Evolutionary conservation across 257 asterid species (phyloP).

Genomic region (Thymus quinquecostatus): DNA sequence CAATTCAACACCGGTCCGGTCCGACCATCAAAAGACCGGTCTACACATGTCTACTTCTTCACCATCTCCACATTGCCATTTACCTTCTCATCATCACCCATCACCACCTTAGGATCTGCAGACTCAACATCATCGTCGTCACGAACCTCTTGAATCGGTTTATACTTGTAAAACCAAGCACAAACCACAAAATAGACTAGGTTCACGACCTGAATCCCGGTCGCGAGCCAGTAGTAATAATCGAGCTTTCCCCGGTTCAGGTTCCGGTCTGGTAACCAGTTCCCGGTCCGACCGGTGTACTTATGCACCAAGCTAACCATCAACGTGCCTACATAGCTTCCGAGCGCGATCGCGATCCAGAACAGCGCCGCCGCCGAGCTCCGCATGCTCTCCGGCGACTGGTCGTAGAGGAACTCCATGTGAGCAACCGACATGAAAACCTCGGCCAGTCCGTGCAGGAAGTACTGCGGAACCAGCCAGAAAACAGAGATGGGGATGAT

Average conservation of each 20-base stretch:
- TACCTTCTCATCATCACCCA: not conserved
- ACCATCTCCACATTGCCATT: constrained; percentile 26
- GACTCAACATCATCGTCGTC: constrained; percentile 51
- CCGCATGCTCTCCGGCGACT: constrained; percentile 86
- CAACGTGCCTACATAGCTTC: constrained; percentile 58
- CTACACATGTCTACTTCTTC: not conserved
- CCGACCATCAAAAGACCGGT: not conserved
- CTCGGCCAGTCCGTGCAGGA: constrained; percentile 69
- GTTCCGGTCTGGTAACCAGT: constrained; percentile 76
- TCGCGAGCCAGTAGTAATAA: constrained; percentile 65
- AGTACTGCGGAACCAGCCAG: constrained; percentile 75
- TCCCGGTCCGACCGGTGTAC: constrained; percentile 46
- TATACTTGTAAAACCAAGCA: constrained; percentile 58
- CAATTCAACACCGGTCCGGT: no score
- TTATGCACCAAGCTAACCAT: constrained; percentile 59
- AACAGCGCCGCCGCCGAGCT: constrained; percentile 70
- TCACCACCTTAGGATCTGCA: constrained; percentile 14
- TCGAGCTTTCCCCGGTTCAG: constrained; percentile 63
- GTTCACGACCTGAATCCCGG: constrained; percentile 61
- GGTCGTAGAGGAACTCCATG: constrained; percentile 73
- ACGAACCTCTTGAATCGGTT: constrained; percentile 48
- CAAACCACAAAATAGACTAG: constrained; percentile 55
- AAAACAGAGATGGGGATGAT: constrained; percentile 66
- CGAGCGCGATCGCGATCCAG: constrained; percentile 56
- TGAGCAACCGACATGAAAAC: constrained; percentile 71